phyloP scores from a whole-genome alignment of 495 filamentous ascomycete species.

The Penicillium argentinense region DNA sequence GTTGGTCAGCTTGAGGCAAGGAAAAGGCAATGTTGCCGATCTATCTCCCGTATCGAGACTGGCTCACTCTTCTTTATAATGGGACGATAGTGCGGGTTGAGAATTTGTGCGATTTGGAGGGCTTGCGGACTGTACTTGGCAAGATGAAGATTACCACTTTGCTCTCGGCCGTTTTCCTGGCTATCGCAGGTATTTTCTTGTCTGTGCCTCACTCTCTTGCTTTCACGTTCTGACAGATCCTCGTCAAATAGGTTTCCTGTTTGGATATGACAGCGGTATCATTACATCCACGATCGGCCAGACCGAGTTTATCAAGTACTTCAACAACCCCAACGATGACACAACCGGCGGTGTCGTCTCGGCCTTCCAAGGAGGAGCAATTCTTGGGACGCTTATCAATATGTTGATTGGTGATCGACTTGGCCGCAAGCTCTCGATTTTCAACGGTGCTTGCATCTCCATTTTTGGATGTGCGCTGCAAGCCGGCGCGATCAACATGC shows the following conservation, averaged over 20 bases:
- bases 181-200: slow-evolving; percentile 31
- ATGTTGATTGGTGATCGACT: slow-evolving; percentile 41
- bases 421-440: slow-evolving; percentile 42
- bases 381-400: slow-evolving; percentile 45
- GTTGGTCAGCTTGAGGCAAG: too few species aligned
- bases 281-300: slow-evolving; percentile 43
- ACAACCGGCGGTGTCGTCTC: slow-evolving; percentile 49
- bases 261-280: slow-evolving; percentile 40
- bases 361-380: slow-evolving; percentile 44
- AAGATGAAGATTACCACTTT: slow-evolving; percentile 20
- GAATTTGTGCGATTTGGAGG: too few species aligned
- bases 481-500: slow-evolving; percentile 44
- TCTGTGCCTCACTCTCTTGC: too few species aligned
- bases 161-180: slow-evolving; percentile 26
- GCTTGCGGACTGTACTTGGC: too few species aligned
- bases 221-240: too few species aligned
- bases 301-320: slow-evolving; percentile 41
- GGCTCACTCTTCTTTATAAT: too few species aligned
- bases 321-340: slow-evolving; percentile 32
- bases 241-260: slow-evolving; percentile 31
- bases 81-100: too few species aligned
- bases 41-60: too few species aligned
- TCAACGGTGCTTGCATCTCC: slow-evolving; percentile 44
- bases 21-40: too few species aligned
- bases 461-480: slow-evolving; percentile 45